Percentiles rank a stretch among this genome's conserved stretches.
These are phyloP conservation scores for Tuber calosporum DNA, from an alignment of 495 filamentous ascomycete species.

Conservation along the genomic window DNA sequence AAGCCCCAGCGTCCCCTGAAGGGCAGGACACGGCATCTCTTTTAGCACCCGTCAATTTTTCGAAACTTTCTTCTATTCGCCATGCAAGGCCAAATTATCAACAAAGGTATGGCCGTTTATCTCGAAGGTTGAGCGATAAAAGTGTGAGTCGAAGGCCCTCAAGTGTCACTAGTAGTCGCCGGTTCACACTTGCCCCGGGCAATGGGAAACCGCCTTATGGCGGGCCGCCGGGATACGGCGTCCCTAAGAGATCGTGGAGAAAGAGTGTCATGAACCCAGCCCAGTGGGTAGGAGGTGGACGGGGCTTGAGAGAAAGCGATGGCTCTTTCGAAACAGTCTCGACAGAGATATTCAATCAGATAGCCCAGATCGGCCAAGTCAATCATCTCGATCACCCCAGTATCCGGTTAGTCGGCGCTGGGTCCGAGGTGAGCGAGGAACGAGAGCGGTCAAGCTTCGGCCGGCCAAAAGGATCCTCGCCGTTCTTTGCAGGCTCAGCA, in stretches of 20 bases:
- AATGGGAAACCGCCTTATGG: conserved; percentile 29
- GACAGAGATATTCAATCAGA: conserved; percentile 34
- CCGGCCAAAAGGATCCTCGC: conserved; percentile 30
- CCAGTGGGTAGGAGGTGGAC: conserved; percentile 26
- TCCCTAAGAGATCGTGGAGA: conserved; percentile 34
- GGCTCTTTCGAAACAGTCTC: conserved; percentile 35
- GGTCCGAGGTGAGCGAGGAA: conserved; percentile 18
- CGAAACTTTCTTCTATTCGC: conserved; percentile 11
- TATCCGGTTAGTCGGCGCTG: conserved; percentile 28
- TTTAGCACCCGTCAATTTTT: conserved; percentile 17
- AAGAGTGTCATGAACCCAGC: conserved; percentile 22
- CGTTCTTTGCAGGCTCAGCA: conserved; percentile 29
- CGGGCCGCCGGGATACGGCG: conserved; percentile 29
- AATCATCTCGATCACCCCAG: conserved; percentile 30
- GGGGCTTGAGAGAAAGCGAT: conserved; percentile 31
- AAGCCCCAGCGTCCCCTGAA: neutral
- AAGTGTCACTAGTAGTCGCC: conserved; percentile 21
- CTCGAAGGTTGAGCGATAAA: conserved; percentile 16
- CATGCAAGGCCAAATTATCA: conserved; percentile 13
- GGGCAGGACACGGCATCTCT: conserved; percentile 5
- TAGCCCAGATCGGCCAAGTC: conserved; percentile 22
- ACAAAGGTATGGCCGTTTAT: conserved; percentile 10
- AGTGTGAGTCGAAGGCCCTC: conserved; percentile 16
- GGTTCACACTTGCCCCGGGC: conserved; percentile 16
- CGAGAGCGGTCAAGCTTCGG: conserved; percentile 20